Evolutionary conservation across 2,329 filamentous ascomycete genomes (phyloP), one percentile per base, ranked within the genome.

Genomic region (Lecanosticta acicola): DNA sequence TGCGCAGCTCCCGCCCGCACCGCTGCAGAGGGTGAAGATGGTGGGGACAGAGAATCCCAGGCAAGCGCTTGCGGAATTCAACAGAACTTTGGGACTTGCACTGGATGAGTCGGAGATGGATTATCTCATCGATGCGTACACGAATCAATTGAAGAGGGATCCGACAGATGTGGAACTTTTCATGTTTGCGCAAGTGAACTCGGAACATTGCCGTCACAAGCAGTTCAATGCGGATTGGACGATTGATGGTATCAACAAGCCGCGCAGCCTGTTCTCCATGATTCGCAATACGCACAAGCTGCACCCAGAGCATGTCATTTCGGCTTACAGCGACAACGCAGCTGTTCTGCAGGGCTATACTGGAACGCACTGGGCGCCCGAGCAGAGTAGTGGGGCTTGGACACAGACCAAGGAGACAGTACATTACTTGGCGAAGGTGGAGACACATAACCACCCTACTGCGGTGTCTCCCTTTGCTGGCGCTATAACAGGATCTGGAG

Each of bases 171-270:
- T 97, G 36, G 93, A 98, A 71, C 77, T 97, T 17, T 97, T 97
- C 76, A 97, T 97, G 93, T 98, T 97, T 67, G 91, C 91, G 13
- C 93, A 98, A 70, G 91, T 98, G 66, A 97, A 97, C 73, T 97
- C 91, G 2, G 93, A 98, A 75, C 91, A 97, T 69, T 95, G 80
- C 63, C 71, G 80, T 48, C 80, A 84, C 64, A 94, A 96, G 74
- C 86, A 94, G 59, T 98, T 98, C 78, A 98, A 98, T 68, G 90
- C 93, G 20, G 84, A 83, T 48, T 98, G 93, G 88, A 93, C 84
- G 13, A 94, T 98, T 59, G 90, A 98, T 65, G 90, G 90, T 42
- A 75, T 85, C 56, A 72, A 76, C 54, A 93, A 90, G 76, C 77
- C 80, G 37, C 79, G 85, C 64, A 91, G 84, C 55, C 76, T 98